Evolutionary conservation across 352 stramenopile genomes (phyloP).

Genomic region (Globisporangium abappressorium): DNA sequence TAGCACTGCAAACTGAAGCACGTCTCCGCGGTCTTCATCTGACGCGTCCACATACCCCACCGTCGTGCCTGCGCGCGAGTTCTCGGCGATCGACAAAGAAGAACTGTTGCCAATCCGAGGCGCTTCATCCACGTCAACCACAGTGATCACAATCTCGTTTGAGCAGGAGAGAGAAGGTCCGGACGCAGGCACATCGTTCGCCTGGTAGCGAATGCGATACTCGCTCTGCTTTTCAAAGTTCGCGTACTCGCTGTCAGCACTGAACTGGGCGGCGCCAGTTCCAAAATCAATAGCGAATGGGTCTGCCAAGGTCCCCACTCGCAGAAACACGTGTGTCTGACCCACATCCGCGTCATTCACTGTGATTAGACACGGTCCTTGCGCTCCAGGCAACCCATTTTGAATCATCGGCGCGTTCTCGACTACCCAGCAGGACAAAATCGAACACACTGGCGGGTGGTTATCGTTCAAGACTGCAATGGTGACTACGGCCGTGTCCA

Average conservation of each 20-base stretch:
- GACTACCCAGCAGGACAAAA: conserved; percentile 52
- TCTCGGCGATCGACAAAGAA: conserved; percentile 29
- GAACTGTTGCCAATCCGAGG: conserved; percentile 21
- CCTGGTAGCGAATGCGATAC: conserved; percentile 47
- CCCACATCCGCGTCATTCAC: conserved; percentile 36
- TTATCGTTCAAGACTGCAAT: conserved; percentile 50
- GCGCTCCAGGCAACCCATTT: conserved; percentile 29
- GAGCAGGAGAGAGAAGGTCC: conserved; percentile 39
- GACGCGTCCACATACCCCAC: conserved; percentile 19
- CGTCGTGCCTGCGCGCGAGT: background rate
- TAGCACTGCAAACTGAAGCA: conserved; percentile 21
- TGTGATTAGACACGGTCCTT: conserved; percentile 31
- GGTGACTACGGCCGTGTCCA: conserved; percentile 12
- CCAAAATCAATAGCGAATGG: conserved; percentile 20
- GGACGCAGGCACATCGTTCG: conserved; percentile 37
- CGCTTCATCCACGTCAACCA: conserved; percentile 53
- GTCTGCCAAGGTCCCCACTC: conserved; percentile 22
- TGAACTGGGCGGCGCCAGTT: conserved; percentile 34
- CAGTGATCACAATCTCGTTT: conserved; percentile 36
- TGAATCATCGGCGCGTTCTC: conserved; percentile 43
- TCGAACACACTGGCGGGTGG: conserved; percentile 37
- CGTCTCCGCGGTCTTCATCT: conserved; percentile 27
- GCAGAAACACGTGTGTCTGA: conserved; percentile 48
- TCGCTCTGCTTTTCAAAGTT: conserved; percentile 42
- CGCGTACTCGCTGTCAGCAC: conserved; percentile 20